Conservation (phyloP, 805 yeast genomes). For the Diddensiella santjacobensis region DNA sequence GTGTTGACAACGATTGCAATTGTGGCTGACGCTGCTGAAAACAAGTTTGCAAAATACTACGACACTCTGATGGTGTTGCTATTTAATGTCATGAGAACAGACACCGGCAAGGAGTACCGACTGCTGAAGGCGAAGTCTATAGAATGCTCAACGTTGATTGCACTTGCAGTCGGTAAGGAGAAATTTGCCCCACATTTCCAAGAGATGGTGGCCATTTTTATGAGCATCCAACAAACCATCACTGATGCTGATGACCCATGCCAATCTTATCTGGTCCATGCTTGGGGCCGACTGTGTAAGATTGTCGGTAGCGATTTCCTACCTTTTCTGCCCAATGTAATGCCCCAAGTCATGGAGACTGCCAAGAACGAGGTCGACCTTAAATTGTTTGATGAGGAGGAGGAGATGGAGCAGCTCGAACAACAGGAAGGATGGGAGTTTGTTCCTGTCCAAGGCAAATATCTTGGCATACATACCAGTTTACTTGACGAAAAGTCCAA, state of each 20-base stretch:
- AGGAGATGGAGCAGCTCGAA: slow-evolving; percentile 74
- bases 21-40: slow-evolving; percentile 94
- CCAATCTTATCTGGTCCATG: slow-evolving; percentile 81
- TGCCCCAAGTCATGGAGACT: slow-evolving; percentile 82
- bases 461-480: slow-evolving; percentile 91
- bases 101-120: slow-evolving; percentile 73
- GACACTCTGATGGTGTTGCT: slow-evolving; percentile 91
- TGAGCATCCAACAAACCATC: slow-evolving; percentile 55
- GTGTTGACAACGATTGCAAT: slow-evolving; percentile 94
- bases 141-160: slow-evolving; percentile 92
- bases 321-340: slow-evolving; percentile 76
- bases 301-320: slow-evolving; percentile 80
- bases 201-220: slow-evolving; percentile 69
- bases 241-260: slow-evolving; percentile 77
- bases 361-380: slow-evolving; percentile 91
- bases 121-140: slow-evolving; percentile 86
- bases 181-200: slow-evolving; percentile 73
- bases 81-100: slow-evolving; percentile 71
- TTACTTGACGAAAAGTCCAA: slow-evolving; percentile 89
- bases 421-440: slow-evolving; percentile 95
- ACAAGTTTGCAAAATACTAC: slow-evolving; percentile 82
- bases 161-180: slow-evolving; percentile 91
- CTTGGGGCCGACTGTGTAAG: slow-evolving; percentile 92
- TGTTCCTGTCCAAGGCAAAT: slow-evolving; percentile 83
- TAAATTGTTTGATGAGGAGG: slow-evolving; percentile 81